Percentiles rank a stretch among this genome's conserved stretches.
Evolutionary conservation across 2,329 filamentous ascomycete genomes (phyloP).

Genomic region (Aurifilum marmelostoma): DNA sequence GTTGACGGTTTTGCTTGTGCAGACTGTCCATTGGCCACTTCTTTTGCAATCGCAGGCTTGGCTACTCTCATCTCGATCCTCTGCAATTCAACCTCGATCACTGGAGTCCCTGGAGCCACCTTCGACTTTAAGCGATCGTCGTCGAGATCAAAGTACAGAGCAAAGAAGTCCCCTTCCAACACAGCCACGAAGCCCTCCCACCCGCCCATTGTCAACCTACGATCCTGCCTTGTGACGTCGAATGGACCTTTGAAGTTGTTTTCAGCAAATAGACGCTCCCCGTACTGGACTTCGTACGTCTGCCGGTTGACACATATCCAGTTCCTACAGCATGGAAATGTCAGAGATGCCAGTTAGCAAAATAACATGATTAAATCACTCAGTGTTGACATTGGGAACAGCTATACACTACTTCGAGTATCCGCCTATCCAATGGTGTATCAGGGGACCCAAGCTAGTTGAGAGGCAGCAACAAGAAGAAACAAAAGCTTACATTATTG

Average conservation of each 20-base stretch:
- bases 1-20: background rate
- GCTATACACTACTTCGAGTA: background rate
- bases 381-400: background rate
- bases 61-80: slow-evolving; percentile 49
- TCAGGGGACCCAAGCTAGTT: background rate
- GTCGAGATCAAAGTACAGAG: slow-evolving; percentile 52
- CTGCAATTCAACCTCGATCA: slow-evolving; percentile 59
- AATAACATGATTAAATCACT: background rate
- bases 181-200: slow-evolving; percentile 57
- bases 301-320: slow-evolving; percentile 53
- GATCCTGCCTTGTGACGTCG: slow-evolving; percentile 56
- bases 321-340: slow-evolving; percentile 36
- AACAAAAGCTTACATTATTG: slow-evolving; percentile 40
- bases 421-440: no score
- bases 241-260: slow-evolving; percentile 51
- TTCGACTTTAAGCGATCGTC: slow-evolving; percentile 49
- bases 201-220: slow-evolving; percentile 51
- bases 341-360: background rate
- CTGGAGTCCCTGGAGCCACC: slow-evolving; percentile 49
- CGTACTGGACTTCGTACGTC: slow-evolving; percentile 52
- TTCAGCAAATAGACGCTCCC: slow-evolving; percentile 47
- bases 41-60: slow-evolving; percentile 17
- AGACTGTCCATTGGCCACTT: background rate
- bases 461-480: background rate
- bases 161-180: slow-evolving; percentile 49